Base-by-base conservation (phyloP, 768 basidiomycete species). In the Phaeotremella skinneri region DNA sequence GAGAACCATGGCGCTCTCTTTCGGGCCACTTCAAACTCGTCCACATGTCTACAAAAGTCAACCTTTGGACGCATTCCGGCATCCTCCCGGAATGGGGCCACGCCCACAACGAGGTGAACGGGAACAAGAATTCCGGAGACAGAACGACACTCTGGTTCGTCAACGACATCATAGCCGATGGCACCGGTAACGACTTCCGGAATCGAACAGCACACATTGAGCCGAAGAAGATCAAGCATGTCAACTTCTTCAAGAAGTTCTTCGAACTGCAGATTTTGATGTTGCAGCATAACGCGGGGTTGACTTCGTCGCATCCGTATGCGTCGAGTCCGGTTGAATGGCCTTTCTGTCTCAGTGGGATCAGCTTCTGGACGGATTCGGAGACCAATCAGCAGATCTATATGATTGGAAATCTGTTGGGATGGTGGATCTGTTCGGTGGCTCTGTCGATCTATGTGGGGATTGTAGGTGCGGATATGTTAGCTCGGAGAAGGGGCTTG, bases 281-380 rank as follows among this genome's bases (percentile, higher is more conserved):
- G 94, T 79, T 98, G 64, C 91, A 96, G 74, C 96, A 99, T 80
- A 99, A 99, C 70, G 93, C 96, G n/a, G 96, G 92, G 21, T 81
- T 99, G 63, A 94, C 91, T 25, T 89, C 91, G n/a, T 89, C 88
- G 3, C 96, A 99, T 74, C 96, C 96, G 41, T 99, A 99, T 75
- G 92, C 96, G 2, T 90, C 89, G 59, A 82, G 82, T n/a, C 92
- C 96, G 4, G 87, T 97, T 78, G 92, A 94, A 75, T 99, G 96
- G 96, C 96, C 96, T 4, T 98, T 98, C 85, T 83, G 92, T 37
- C 79, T 97, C 27, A 90, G 82, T 62, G 96, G 96, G 49, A 98
- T 99, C 80, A 93, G 91, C 73, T 98, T 98, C 83, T 99, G 96
- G 96, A 99, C 96, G 3, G 75, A 80, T 29, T 86, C 82, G 56